Evolutionary conservation across 108 stramenopile genomes (phyloP).

Genomic region (Cyclostephanos invisitatus): DNA sequence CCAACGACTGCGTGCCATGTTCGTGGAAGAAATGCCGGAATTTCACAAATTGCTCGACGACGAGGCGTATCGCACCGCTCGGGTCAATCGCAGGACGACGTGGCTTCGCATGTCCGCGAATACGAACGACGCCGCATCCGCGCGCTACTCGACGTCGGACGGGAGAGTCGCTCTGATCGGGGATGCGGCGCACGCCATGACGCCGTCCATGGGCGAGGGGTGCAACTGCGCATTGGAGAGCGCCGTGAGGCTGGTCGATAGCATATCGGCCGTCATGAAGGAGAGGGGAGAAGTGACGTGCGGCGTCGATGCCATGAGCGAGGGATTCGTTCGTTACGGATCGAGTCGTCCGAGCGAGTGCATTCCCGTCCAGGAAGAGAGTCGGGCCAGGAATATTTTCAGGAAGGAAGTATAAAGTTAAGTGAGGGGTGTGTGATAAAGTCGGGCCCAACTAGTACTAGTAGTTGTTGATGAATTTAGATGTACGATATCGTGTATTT

Average conservation of each 20-base stretch:
- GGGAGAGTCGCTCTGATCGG: slow-evolving; percentile 33
- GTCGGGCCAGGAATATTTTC: slow-evolving; percentile 23
- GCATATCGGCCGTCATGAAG: slow-evolving; percentile 10
- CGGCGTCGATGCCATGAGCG: slow-evolving; percentile 12
- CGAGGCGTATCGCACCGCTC: slow-evolving; percentile 18
- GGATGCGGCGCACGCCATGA: slow-evolving; percentile 45
- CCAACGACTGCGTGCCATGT: slow-evolving; percentile 17
- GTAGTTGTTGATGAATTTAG: slow-evolving; percentile 5
- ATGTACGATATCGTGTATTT: slow-evolving; percentile 8
- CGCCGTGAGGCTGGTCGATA: slow-evolving; percentile 31
- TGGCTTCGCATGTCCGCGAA: slow-evolving; percentile 30
- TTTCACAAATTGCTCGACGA: slow-evolving; percentile 13
- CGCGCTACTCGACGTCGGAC: slow-evolving; percentile 25
- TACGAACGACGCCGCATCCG: background rate
- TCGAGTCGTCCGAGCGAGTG: slow-evolving; percentile 16
- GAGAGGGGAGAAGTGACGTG: slow-evolving; percentile 16
- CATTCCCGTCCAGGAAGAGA: slow-evolving; percentile 18
- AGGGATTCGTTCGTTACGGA: slow-evolving; percentile 35
- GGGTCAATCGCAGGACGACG: slow-evolving; percentile 33
- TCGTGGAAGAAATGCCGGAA: slow-evolving; percentile 25
- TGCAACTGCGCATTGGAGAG: slow-evolving; percentile 43
- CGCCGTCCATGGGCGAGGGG: slow-evolving; percentile 43
- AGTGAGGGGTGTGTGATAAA: too few species aligned
- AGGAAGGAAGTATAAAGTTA: background rate
- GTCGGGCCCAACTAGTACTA: background rate